Evolutionary conservation across 2,329 filamentous ascomycete genomes (phyloP).

Genomic region (Peltaster fructicola): DNA sequence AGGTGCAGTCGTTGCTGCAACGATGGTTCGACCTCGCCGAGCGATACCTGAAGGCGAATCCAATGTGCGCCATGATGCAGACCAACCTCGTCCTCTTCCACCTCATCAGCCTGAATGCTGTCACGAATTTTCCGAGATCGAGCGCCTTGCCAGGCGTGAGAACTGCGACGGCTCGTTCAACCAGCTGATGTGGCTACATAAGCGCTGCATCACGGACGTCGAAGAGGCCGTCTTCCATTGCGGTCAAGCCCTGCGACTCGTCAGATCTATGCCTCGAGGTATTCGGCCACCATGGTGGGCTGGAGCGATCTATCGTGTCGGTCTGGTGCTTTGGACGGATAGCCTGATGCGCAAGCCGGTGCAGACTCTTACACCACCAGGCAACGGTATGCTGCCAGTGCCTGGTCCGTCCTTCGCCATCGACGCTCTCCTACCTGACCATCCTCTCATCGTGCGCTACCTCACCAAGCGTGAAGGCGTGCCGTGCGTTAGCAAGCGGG

Average conservation of each 20-base stretch:
- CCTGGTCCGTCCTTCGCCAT: conserved; percentile 29
- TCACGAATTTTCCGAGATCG: conserved; percentile 51
- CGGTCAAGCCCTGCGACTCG: conserved; percentile 46
- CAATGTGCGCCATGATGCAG: conserved; percentile 40
- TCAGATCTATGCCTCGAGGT: conserved; percentile 41
- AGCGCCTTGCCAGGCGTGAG: conserved; percentile 46
- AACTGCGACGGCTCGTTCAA: conserved; percentile 38
- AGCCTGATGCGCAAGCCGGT: conserved; percentile 37
- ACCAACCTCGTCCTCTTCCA: conserved; percentile 54
- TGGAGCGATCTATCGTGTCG: conserved; percentile 50
- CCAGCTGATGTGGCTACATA: conserved; percentile 38
- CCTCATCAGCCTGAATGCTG: conserved; percentile 49
- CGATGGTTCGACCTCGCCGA: conserved; percentile 52
- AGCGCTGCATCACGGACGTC: conserved; percentile 44
- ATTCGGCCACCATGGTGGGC: conserved; percentile 53
- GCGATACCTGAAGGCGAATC: conserved; percentile 36
- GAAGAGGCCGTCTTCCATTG: conserved; percentile 50
- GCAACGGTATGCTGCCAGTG: conserved; percentile 21
- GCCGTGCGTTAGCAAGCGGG: conserved; percentile 33
- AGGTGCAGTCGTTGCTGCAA: conserved; percentile 45
- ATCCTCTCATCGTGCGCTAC: conserved; percentile 33
- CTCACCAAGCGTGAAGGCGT: conserved; percentile 35
- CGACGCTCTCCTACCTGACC: conserved; percentile 32
- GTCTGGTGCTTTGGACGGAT: conserved; percentile 45
- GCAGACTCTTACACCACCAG: conserved; percentile 18